Base-by-base conservation (phyloP, 352 stramenopile genomes). In the Phytophthora lateralis region DNA sequence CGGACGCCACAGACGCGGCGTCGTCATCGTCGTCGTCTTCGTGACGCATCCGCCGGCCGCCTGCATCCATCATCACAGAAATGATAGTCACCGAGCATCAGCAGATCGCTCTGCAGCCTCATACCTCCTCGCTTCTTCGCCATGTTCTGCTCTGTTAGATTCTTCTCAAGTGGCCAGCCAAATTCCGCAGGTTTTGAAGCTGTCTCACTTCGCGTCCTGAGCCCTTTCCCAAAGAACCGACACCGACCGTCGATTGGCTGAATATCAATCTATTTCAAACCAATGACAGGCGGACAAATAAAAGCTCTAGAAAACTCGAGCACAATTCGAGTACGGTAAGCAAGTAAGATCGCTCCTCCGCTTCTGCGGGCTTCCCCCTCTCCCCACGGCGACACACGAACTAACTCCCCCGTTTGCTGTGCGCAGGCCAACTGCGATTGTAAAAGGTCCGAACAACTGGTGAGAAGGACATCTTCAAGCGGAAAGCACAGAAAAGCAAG, bases 21-120 rank as follows among this genome's bases (percentile, higher is more conserved):
- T 93, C 88, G 49, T 96, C 85, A 32, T 85, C 83, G 14, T 90
- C 76, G 27, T 84, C 73, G 11, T 93, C 79, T 53, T 88, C 77
- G 15, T 82, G 73, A 29, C 76, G 82, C 85, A 91, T 92, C 1
- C 73, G 75, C 44, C 79, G 77, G 7, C 67, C 75, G 67, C 61
- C 60, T 87, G 53, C 24, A 34, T 18, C 30, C 47, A 7, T 3
- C 44, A 54, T 18, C 14, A 9, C 34, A 42, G 18, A 53, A 45
- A 53, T 27, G 38, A 56, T 46, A 62, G 38, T 45, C 20, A 73
- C 29, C 32, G 32, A 54, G 32, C 9, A 55, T 17, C 9, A 48
- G 32, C 21, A 73, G 4, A 48, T 29, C 50, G 24, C 50, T 46
- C 18, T 45, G 18, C 8, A 39, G 9, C 2, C 42, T 26, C 61